Evolutionary conservation across 805 yeast species (phyloP), one percentile per base, ranked within the genome.

Genomic region (Sugiyamaella boreocaroliniensis): DNA sequence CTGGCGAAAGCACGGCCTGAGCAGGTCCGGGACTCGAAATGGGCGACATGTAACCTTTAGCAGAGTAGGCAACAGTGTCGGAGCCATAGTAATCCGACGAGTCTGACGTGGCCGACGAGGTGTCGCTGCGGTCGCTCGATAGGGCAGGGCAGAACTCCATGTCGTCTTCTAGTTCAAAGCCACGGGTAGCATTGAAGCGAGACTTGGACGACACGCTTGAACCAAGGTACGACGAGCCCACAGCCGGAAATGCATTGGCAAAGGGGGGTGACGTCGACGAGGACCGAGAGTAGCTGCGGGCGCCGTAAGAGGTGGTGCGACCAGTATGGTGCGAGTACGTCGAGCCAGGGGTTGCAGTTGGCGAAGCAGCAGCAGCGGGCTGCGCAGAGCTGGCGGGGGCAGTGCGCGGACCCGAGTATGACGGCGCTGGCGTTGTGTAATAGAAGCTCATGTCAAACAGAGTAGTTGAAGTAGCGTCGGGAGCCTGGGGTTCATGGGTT

Each of bases 151-250:
- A 82, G 65, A 86, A 86, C 68, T 83, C 90, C 48, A 77, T 64
- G 65, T 85, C 92, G 59, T 85, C 86, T 64, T 82, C 88, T 42
- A 75, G 64, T 58, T 83, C 89, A 65, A 85, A 83, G 40, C 88
- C 82, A 59, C 85, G 78, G 61, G 82, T 80, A 41, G 82, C 76
- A 58, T 82, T 78, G 60, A 81, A 74, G 55, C 78, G 75, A 15
- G 62, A 57, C 20, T 61, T 54, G 19, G 59, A 50, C 29, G 55
- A 50, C 10, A 42, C 43, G 19, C 47, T 45, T 11, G 47, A 45
- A 45, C 15, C 12, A 12, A 16, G 42, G n/a, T 26, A 42, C 51
- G 29, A 46, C 29, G 50, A 46, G 32, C 47, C 52, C 22, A 41
- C 29, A 7, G 46, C 60, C 43, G 64, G 58, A 48, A 61, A 63